Evolutionary conservation across 2,329 filamentous ascomycete genomes (phyloP).

Genomic region (Seiridium cupressi): DNA sequence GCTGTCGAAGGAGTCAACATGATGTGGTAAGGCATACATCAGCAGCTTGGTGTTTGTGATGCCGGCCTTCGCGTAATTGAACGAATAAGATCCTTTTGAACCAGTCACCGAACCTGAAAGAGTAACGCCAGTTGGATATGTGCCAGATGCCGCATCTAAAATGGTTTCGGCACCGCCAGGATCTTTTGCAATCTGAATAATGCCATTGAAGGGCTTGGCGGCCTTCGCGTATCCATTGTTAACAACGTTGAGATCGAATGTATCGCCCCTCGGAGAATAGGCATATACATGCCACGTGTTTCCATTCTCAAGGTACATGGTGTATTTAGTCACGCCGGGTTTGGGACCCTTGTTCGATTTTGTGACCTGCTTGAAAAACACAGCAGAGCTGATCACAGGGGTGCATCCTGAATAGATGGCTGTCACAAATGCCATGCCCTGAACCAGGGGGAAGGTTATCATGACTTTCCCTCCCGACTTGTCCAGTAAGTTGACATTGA

Average conservation of each 20-base stretch:
- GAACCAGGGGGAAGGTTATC: slow-evolving; percentile 78
- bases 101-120: slow-evolving; percentile 63
- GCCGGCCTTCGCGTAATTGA: slow-evolving; percentile 73
- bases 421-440: slow-evolving; percentile 88
- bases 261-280: slow-evolving; percentile 54
- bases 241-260: slow-evolving; percentile 65
- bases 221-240: slow-evolving; percentile 67
- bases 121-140: slow-evolving; percentile 65
- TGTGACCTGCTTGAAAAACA: slow-evolving; percentile 71
- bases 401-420: slow-evolving; percentile 69
- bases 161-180: slow-evolving; percentile 62
- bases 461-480: slow-evolving; percentile 51
- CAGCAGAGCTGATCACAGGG: slow-evolving; percentile 71
- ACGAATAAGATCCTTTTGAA: slow-evolving; percentile 66
- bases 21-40: slow-evolving; percentile 89
- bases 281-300: slow-evolving; percentile 81
- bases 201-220: slow-evolving; percentile 67
- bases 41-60: slow-evolving; percentile 59
- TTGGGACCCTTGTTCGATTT: slow-evolving; percentile 55
- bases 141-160: slow-evolving; percentile 74
- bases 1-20: slow-evolving; percentile 70
- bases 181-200: slow-evolving; percentile 81
- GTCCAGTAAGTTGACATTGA: slow-evolving; percentile 65
- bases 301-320: slow-evolving; percentile 68
- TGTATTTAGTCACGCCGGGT: slow-evolving; percentile 72